These are phyloP conservation scores for Trametes punicea DNA, from an alignment of 768 basidiomycete genomes.

Conservation along the genomic window DNA sequence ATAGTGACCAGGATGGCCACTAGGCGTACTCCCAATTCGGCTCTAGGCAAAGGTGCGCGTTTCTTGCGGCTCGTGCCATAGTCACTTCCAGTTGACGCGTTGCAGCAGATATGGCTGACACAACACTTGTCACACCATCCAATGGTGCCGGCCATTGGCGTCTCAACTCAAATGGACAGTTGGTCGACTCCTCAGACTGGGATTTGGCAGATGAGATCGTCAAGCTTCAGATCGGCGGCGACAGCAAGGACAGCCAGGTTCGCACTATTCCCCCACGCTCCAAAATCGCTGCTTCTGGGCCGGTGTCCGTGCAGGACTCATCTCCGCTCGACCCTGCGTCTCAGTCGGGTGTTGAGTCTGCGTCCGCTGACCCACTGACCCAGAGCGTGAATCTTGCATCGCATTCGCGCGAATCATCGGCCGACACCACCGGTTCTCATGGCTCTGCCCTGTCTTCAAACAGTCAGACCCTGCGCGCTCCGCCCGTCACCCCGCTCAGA, in stretches of 20 bases:
- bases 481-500: constrained; percentile 49
- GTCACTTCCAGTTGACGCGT: constrained; percentile 9
- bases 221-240: constrained; percentile 66
- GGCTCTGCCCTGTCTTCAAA: constrained; percentile 48
- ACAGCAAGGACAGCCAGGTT: constrained; percentile 50
- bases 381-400: constrained; percentile 57
- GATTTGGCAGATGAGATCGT: constrained; percentile 71
- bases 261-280: constrained; percentile 70
- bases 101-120: constrained; percentile 37
- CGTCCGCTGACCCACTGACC: constrained; percentile 63
- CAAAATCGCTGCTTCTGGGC: constrained; percentile 48
- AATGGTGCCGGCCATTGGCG: constrained; percentile 56
- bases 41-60: constrained; percentile 25
- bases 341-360: constrained; percentile 63
- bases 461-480: constrained; percentile 55
- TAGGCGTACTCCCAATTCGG: constrained; percentile 24
- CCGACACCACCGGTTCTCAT: constrained; percentile 65
- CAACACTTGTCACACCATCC: constrained; percentile 35
- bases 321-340: constrained; percentile 76
- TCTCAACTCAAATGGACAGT: constrained; percentile 58
- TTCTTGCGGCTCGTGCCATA: neutral
- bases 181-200: constrained; percentile 66
- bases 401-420: constrained; percentile 82
- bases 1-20: constrained; percentile 23
- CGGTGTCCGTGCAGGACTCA: constrained; percentile 57